phyloP scores from a whole-genome alignment of 2,329 filamentous ascomycete genomes.

The Samsoniella hepiali region DNA sequence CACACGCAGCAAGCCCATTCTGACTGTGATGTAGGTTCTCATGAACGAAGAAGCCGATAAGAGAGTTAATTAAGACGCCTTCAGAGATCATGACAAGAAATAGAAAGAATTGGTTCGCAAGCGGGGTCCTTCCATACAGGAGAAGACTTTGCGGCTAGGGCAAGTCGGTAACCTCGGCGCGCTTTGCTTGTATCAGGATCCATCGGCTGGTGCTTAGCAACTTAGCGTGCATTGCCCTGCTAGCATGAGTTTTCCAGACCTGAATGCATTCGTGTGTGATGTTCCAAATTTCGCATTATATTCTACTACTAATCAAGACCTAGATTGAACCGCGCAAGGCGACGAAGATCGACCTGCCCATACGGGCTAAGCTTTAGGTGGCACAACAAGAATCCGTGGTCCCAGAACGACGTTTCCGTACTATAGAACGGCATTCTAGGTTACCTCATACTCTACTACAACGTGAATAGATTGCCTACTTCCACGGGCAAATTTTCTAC shows the following conservation, averaged over 20 bases:
- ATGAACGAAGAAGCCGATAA: neutral
- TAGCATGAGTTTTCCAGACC: neutral
- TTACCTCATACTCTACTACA: neutral
- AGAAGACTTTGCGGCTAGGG: neutral
- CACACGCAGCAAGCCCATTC: neutral
- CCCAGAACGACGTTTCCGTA: neutral
- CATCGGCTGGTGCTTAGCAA: neutral
- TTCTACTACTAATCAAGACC: neutral
- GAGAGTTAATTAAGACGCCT: neutral
- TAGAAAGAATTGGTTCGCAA: no score
- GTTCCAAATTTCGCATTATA: no score
- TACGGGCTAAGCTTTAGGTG: neutral
- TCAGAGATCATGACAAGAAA: neutral
- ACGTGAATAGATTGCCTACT: neutral
- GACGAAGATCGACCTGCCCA: neutral
- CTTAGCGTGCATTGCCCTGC: neutral
- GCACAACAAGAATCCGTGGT: neutral
- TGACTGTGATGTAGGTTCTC: neutral
- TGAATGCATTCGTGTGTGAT: neutral
- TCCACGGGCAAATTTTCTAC: no score
- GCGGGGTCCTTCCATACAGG: neutral
- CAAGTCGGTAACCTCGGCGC: neutral
- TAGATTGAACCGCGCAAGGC: neutral
- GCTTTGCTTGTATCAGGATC: neutral
- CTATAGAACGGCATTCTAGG: neutral